Evolutionary conservation across 768 basidiomycete genomes (phyloP).

Genomic region (Coprinellus micaceus): DNA sequence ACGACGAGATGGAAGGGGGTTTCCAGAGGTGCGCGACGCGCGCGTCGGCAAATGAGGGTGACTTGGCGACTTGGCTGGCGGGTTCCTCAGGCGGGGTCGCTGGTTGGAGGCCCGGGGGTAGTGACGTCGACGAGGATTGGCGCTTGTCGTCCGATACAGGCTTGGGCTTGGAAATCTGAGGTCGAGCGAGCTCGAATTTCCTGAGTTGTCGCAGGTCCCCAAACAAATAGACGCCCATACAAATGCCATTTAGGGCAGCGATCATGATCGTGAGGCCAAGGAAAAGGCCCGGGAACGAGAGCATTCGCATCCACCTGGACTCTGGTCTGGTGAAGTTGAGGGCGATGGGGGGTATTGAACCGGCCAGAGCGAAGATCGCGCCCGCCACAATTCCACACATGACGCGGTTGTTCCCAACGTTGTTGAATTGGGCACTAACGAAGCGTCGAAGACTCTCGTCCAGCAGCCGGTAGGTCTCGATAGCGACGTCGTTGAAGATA

Average conservation of each 20-base stretch:
- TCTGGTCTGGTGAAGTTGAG: constrained; percentile 44
- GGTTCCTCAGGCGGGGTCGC: constrained; percentile 12
- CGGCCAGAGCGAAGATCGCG: constrained; percentile 42
- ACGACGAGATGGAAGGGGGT: constrained; percentile 15
- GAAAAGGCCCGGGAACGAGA: constrained; percentile 67
- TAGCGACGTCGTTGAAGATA: constrained; percentile 56
- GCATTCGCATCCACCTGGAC: constrained; percentile 55
- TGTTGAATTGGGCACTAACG: constrained; percentile 64
- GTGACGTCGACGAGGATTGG: constrained; percentile 12
- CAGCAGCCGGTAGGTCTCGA: constrained; percentile 56
- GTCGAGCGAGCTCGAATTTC: constrained; percentile 73
- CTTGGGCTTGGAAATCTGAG: constrained; percentile 53
- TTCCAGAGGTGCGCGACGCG: constrained; percentile 2
- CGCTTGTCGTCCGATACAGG: constrained; percentile 28
- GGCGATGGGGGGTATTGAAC: constrained; percentile 45
- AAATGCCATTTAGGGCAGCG: constrained; percentile 67
- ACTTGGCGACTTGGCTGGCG: constrained; percentile 8
- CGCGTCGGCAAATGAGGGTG: constrained; percentile 6
- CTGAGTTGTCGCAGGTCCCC: constrained; percentile 77
- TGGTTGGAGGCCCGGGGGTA: constrained; percentile 13
- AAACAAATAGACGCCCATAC: constrained; percentile 74
- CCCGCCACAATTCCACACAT: constrained; percentile 69
- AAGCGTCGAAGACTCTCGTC: constrained; percentile 63
- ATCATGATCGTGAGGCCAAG: constrained; percentile 60
- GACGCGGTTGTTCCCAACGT: constrained; percentile 67